phyloP scores from a whole-genome alignment of 371 early-diverging fungal genomes.

The Amoeboaphelidium protococcarum region DNA sequence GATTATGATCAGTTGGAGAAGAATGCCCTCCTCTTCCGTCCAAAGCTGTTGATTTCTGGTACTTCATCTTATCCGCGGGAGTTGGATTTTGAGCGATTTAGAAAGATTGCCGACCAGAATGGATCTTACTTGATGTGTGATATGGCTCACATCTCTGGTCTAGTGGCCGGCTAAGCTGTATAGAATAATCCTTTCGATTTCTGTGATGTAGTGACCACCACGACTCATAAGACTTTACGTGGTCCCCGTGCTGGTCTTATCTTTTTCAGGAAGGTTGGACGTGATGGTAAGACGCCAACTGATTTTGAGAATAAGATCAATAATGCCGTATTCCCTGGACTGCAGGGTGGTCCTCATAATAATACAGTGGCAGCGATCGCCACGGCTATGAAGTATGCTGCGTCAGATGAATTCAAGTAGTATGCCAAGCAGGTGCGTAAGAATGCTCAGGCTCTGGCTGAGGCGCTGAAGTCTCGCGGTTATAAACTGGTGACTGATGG shows the following conservation, averaged over 20 bases:
- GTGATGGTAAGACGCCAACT: slow-evolving; percentile 1
- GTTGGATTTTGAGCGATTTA: slow-evolving; percentile 11
- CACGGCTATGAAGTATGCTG: slow-evolving; percentile 11
- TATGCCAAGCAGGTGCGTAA: slow-evolving; percentile 8
- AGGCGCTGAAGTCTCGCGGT: slow-evolving; percentile 4
- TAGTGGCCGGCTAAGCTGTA: slow-evolving; percentile 9
- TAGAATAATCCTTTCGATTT: slow-evolving; percentile 13
- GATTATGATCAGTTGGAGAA: slow-evolving; percentile 12
- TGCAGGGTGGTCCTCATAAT: slow-evolving; percentile 18
- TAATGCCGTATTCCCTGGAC: slow-evolving; percentile 14
- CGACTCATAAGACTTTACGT: slow-evolving; percentile 16
- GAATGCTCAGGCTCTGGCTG: slow-evolving; percentile 8
- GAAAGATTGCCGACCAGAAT: no score
- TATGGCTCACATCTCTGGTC: slow-evolving; percentile 22
- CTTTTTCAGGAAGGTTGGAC: slow-evolving; percentile 6
- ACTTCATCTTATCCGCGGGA: slow-evolving; percentile 13
- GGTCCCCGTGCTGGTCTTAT: slow-evolving; percentile 15
- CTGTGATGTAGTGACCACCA: slow-evolving; percentile 18
- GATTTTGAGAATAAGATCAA: slow-evolving; percentile 10
- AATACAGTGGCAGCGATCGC: slow-evolving; percentile 17
- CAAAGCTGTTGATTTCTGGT: slow-evolving; percentile 15
- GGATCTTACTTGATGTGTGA: no score
- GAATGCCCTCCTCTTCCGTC: slow-evolving; percentile 7
- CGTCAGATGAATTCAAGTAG: slow-evolving; percentile 9
- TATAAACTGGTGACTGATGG: slow-evolving; percentile 6